Evolutionary conservation across 805 yeast species (phyloP).

Genomic region (Spathaspora boniae): DNA sequence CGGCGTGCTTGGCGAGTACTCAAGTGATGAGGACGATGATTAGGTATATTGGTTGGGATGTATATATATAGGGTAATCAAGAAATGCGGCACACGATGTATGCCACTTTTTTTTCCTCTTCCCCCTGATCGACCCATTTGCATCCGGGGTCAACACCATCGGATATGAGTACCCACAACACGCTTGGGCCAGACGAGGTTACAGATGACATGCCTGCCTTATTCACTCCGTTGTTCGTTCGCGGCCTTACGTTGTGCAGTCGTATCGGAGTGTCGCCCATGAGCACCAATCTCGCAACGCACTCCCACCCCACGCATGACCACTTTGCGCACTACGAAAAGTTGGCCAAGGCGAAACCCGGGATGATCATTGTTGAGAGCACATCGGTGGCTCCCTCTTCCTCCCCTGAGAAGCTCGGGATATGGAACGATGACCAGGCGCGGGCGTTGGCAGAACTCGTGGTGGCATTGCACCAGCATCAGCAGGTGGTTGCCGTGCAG

Average conservation of each 20-base stretch:
- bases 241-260: slow-evolving; percentile 40
- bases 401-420: slow-evolving; percentile 44
- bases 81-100: neutral
- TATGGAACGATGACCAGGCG: slow-evolving; percentile 51
- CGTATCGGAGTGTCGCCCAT: slow-evolving; percentile 55
- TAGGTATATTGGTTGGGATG: no score
- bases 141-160: no score
- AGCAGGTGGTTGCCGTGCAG: slow-evolving; percentile 44
- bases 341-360: slow-evolving; percentile 46
- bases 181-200: neutral
- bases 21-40: slow-evolving; percentile 29
- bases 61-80: no score
- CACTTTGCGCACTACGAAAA: slow-evolving; percentile 49
- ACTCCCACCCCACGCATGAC: slow-evolving; percentile 42
- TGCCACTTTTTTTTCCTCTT: neutral
- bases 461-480: slow-evolving; percentile 38
- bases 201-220: slow-evolving; percentile 26
- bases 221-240: slow-evolving; percentile 42
- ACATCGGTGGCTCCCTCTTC: slow-evolving; percentile 40
- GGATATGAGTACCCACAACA: no score
- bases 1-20: slow-evolving; percentile 20
- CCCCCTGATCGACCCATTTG: no score
- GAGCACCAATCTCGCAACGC: slow-evolving; percentile 42
- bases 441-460: slow-evolving; percentile 33
- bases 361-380: slow-evolving; percentile 46